phyloP scores from a whole-genome alignment of 306 rosid genomes.

The Fragaria vesca region DNA sequence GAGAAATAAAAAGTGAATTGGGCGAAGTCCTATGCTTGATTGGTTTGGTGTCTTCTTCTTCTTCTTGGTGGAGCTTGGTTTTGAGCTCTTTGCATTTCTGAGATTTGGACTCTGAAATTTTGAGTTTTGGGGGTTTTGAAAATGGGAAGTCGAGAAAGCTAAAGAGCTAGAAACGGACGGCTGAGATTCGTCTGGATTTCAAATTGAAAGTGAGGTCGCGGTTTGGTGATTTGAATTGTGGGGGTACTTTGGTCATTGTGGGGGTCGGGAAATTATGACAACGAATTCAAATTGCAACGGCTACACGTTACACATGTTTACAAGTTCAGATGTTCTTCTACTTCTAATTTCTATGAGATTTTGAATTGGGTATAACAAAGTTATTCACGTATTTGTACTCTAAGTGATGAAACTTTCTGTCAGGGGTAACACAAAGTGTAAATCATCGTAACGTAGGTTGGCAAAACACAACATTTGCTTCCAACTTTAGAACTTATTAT shows the following conservation, averaged over 20 bases:
- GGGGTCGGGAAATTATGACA: not conserved
- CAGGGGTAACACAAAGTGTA: not conserved
- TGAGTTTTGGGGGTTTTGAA: slow-evolving; percentile 16
- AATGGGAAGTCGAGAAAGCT: slow-evolving; percentile 7
- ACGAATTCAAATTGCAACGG: slow-evolving; percentile 70
- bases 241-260: slow-evolving; percentile 47
- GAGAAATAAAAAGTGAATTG: slow-evolving; percentile 50
- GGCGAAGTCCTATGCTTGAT: slow-evolving; percentile 40
- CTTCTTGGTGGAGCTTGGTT: slow-evolving; percentile 19
- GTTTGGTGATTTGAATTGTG: slow-evolving; percentile 60
- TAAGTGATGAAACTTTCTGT: not conserved
- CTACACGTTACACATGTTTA: slow-evolving; percentile 16
- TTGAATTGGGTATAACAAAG: not conserved
- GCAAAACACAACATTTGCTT: not conserved
- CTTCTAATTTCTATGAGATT: too few species aligned
- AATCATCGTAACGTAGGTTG: too few species aligned
- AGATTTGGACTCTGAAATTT: slow-evolving; percentile 17
- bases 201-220: slow-evolving; percentile 48
- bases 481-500: not conserved
- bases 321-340: too few species aligned
- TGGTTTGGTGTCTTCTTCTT: slow-evolving; percentile 1
- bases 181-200: slow-evolving; percentile 52
- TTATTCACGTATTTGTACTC: not conserved
- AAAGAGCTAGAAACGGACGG: slow-evolving; percentile 43
- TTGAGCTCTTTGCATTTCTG: slow-evolving; percentile 28